Evolutionary conservation across 169 alveolate species (phyloP).

Genomic region (Eimeria mitis): DNA sequence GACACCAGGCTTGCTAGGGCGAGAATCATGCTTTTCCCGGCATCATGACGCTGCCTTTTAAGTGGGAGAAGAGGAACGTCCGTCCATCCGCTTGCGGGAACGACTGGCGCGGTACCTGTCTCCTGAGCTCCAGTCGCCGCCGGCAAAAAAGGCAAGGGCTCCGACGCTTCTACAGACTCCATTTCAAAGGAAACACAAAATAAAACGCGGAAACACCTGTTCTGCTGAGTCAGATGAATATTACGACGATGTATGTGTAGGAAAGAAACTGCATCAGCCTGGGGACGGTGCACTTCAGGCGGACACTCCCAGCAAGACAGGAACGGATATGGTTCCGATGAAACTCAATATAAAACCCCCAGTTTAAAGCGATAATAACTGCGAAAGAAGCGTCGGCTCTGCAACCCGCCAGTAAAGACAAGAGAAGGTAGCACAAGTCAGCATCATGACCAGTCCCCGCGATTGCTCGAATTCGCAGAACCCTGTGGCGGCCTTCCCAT

Average conservation of each 20-base stretch:
- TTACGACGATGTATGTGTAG: background rate
- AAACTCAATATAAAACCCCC: background rate
- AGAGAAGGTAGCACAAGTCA: background rate
- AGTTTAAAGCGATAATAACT: background rate
- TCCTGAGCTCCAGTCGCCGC: background rate
- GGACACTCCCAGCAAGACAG: background rate
- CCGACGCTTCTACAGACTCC: background rate
- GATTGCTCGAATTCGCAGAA: background rate
- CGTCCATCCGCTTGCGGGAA: background rate
- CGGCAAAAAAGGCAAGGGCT: background rate
- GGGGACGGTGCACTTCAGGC: conserved; percentile 20
- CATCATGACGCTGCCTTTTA: background rate
- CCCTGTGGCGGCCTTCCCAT: background rate
- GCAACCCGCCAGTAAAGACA: background rate
- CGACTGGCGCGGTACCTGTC: conserved; percentile 2
- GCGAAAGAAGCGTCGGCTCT: background rate
- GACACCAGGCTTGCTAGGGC: background rate
- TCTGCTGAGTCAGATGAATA: background rate
- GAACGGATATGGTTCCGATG: background rate
- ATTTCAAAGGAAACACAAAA: background rate
- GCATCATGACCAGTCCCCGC: conserved; percentile 21
- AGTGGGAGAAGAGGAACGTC: background rate
- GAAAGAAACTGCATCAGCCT: background rate
- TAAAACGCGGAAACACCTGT: background rate
- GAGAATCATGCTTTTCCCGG: background rate